phyloP scores from a whole-genome alignment of 1,284 basidiomycete genomes.

The Chiua sp. region DNA sequence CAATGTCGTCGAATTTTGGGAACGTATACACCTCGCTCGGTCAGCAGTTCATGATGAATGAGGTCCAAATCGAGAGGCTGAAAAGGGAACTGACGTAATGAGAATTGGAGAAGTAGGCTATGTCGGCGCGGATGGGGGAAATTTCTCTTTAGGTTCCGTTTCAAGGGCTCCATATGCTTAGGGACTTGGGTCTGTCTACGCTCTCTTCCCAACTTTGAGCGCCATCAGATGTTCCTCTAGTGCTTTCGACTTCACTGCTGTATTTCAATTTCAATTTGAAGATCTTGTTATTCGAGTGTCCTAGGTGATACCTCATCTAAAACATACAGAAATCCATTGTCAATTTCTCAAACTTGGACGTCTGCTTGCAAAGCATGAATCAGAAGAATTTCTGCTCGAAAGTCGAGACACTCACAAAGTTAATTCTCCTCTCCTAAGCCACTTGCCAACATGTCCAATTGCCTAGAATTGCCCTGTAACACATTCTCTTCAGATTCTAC shows the following conservation, averaged over 20 bases:
- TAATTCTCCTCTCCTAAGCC: too few relatives aligned
- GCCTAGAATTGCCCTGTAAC: too few relatives aligned
- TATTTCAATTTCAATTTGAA: constrained; percentile 1
- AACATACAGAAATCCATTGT: too few relatives aligned
- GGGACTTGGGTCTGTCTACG: constrained; percentile 3
- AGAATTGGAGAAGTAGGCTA: constrained; percentile 48
- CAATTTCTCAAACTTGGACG: too few relatives aligned
- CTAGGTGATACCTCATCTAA: not conserved
- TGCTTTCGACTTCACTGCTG: not conserved
- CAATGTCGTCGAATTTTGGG: constrained; percentile 77
- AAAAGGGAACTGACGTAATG: constrained; percentile 60
- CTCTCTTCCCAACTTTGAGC: too few relatives aligned
- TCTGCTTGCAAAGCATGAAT: too few relatives aligned
- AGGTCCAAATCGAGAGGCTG: constrained; percentile 53
- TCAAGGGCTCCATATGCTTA: constrained; percentile 8
- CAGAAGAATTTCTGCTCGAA: too few relatives aligned
- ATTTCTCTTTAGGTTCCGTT: constrained; percentile 14
- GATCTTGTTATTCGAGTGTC: too few relatives aligned
- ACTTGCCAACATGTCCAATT: too few relatives aligned
- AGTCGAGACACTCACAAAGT: too few relatives aligned
- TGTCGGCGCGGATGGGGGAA: constrained; percentile 19
- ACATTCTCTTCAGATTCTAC: too few relatives aligned
- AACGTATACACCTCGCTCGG: constrained; percentile 44
- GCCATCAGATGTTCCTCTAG: not conserved
- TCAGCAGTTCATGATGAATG: constrained; percentile 47